A percentile compares a stretch with the other conserved stretches of the same genome.
phyloP scores from a whole-genome alignment of 192 early-diverging fungal species.

The Umbelopsis sp. region DNA sequence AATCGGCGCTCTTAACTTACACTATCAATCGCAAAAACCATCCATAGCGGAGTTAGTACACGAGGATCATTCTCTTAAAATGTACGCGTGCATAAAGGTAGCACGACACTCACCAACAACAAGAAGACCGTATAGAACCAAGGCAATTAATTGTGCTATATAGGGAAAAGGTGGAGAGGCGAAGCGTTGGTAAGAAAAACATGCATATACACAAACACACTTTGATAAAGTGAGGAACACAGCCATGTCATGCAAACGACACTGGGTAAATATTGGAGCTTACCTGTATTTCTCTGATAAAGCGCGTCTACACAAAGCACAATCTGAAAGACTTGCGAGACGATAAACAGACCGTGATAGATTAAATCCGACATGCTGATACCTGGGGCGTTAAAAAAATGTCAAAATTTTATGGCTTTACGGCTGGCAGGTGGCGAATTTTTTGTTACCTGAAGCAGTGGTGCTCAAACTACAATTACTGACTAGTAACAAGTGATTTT shows the following conservation, averaged over 20 bases:
- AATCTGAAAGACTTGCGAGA: constrained; percentile 44
- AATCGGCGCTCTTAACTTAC: constrained; percentile 7
- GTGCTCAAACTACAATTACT: constrained; percentile 28
- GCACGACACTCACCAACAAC: constrained; percentile 36
- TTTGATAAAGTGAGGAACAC: neutral
- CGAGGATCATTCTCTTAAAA: neutral
- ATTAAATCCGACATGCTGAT: constrained; percentile 45
- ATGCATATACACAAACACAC: neutral
- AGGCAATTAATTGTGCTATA: constrained; percentile 35
- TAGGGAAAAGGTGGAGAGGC: neutral
- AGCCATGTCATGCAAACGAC: neutral
- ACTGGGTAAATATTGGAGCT: neutral
- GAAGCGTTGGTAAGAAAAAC: neutral
- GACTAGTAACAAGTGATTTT: constrained; percentile 31
- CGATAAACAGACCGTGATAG: constrained; percentile 44
- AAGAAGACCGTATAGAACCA: constrained; percentile 36
- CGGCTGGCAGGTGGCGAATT: too few relatives aligned
- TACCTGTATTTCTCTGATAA: constrained; percentile 41
- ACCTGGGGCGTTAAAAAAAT: constrained; percentile 22
- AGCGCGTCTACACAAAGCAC: constrained; percentile 40
- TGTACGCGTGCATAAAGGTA: neutral
- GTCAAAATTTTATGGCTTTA: neutral
- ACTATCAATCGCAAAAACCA: constrained; percentile 1
- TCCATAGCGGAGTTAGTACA: neutral
- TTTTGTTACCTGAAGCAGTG: constrained; percentile 24